Evolutionary conservation across 768 basidiomycete genomes (phyloP).

Genomic region (Collybia sp.): DNA sequence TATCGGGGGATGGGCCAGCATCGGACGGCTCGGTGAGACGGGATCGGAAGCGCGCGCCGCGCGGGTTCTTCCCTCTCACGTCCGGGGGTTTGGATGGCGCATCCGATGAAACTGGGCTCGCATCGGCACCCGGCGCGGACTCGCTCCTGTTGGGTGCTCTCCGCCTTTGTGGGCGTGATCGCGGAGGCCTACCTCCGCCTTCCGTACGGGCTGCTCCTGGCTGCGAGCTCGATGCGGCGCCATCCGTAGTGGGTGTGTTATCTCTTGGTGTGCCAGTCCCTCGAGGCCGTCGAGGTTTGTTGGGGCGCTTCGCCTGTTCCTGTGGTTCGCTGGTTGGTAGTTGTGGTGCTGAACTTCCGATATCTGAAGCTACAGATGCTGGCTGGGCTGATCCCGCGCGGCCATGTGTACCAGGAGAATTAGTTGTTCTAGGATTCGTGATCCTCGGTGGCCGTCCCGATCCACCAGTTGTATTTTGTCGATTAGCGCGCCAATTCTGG

Average conservation of each 20-base stretch:
- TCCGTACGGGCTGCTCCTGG: neutral
- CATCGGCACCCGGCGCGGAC: neutral
- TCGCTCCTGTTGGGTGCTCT: neutral
- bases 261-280: too few species aligned
- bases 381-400: neutral
- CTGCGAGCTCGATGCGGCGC: neutral
- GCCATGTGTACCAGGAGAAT: neutral
- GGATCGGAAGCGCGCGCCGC: slow-evolving; percentile 30
- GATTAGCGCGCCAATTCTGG: too few species aligned
- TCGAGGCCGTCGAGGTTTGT: too few species aligned
- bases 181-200: neutral
- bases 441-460: neutral
- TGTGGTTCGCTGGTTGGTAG: too few species aligned
- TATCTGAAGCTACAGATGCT: neutral
- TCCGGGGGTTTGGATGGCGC: neutral
- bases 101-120: neutral
- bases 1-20: neutral
- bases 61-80: slow-evolving; percentile 9
- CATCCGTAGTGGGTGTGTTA: neutral
- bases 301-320: too few species aligned
- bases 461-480: neutral
- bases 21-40: slow-evolving; percentile 21
- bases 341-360: neutral
- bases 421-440: neutral
- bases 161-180: neutral